Base-by-base conservation (phyloP, 306 rosid species). In the Hylodesmum podocarpum region DNA sequence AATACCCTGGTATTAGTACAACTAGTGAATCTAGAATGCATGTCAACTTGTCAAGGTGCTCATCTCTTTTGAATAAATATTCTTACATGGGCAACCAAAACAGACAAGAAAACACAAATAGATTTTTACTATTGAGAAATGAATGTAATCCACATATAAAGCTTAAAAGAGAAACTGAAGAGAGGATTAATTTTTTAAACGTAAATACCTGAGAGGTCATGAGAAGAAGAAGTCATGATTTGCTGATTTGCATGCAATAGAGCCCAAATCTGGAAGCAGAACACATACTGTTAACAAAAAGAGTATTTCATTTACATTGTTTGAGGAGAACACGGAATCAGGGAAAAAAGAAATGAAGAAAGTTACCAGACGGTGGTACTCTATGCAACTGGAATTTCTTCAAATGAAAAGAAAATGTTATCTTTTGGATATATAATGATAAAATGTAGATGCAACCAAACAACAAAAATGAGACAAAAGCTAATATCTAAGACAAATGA, bases 181-280 rank as follows among this genome's bases (percentile, higher is more conserved):
- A 51, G 51, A 50, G 57, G 24, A 4, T n/a, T n/a, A n/a, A 8
- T 49, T 59, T 44, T 67, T 9, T 65, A 0, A 28, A 31, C 16
- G 70, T 11, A 47, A 70, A 72, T 80, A 84, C 87, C 87, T 66
- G 84, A 65, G 49, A 46, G 58, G 13, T 80, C 87, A 40, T 72
- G 85, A 24, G 81, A 39, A 49, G 87, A 62, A 53, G 84, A 80
- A 76, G 80, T 59, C 87, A 84, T 80, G 76, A 47, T 76, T 84
- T 84, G 82, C 80, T 75, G 64, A 28, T 47, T 59, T 64, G 58
- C 84, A 71, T 46, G 70, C 66, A 76, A 49, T 29, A 37, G 77
- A 1, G 47, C 63, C 77, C 84, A 71, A 72, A 80, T 72, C 87
- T 84, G 82, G 64, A 77, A 77, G 74, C 63, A 76, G 66, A 84